Conservation (phyloP, 163 green algal species). For the Coccomyxa subellipsoidea region DNA sequence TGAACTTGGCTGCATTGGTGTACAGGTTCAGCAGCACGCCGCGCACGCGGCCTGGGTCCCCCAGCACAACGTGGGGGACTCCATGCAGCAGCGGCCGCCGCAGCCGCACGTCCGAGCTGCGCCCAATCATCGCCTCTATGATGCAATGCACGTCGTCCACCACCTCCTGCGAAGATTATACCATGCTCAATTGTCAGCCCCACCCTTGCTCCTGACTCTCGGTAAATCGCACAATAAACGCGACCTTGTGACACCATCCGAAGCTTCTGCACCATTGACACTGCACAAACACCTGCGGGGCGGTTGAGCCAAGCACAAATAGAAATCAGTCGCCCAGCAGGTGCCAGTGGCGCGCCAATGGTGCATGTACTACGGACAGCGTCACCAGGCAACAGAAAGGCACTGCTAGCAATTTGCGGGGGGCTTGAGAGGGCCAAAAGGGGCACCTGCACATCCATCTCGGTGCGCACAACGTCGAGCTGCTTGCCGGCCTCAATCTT, state of each 20-base stretch:
- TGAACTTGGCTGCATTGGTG: slow-evolving; percentile 89
- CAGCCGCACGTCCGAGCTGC: slow-evolving; percentile 39
- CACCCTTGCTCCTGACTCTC: no score
- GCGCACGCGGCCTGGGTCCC: slow-evolving; percentile 69
- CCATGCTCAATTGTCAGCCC: no score
- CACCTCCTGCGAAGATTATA: slow-evolving; percentile 44
- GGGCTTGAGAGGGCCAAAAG: neutral
- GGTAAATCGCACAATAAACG: no score
- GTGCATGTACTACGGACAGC: no score
- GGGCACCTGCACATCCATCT: slow-evolving; percentile 45
- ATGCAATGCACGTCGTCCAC: slow-evolving; percentile 79
- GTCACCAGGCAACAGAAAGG: no score
- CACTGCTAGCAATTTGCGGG: no score
- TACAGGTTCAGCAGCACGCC: slow-evolving; percentile 88
- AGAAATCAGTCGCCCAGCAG: no score
- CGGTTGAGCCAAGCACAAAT: no score
- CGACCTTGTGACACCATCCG: no score
- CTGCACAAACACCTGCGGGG: no score
- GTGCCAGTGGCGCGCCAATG: no score
- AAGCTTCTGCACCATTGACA: no score
- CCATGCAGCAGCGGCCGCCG: slow-evolving; percentile 37
- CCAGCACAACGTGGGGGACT: slow-evolving; percentile 37
- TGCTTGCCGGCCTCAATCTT: slow-evolving; percentile 82
- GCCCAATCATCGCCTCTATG: slow-evolving; percentile 77
- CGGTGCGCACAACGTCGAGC: slow-evolving; percentile 71